These are phyloP conservation scores for Coniochaeta ligniaria DNA, from an alignment of 2,329 filamentous ascomycete genomes.

Conservation along the genomic window DNA sequence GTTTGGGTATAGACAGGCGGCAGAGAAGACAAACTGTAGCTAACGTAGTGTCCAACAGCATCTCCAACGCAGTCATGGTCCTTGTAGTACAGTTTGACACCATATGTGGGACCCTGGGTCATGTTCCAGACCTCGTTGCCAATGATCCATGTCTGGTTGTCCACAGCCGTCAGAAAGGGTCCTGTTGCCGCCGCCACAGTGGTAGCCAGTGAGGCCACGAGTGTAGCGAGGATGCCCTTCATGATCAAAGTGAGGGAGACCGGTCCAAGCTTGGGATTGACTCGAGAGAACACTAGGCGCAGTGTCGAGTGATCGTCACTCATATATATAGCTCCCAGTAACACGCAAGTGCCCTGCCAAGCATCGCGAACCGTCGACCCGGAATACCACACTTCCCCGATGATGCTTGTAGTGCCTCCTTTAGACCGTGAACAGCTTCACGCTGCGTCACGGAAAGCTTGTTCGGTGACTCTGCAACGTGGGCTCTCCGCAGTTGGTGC, in stretches of 20 bases:
- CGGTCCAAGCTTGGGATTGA: background rate
- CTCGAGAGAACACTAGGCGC: background rate
- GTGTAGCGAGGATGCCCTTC: background rate
- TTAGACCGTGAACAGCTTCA: background rate
- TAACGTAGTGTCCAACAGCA: slow-evolving; percentile 22
- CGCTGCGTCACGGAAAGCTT: background rate
- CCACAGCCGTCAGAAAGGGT: slow-evolving; percentile 19
- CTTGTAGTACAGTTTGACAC: slow-evolving; percentile 19
- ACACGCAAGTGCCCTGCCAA: background rate
- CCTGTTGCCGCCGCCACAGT: slow-evolving; percentile 2
- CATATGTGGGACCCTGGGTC: slow-evolving; percentile 18
- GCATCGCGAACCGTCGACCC: background rate
- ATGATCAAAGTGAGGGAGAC: background rate
- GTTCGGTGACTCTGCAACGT: background rate
- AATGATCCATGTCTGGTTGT: slow-evolving; percentile 20
- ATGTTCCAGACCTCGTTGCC: slow-evolving; percentile 23
- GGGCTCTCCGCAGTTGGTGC: background rate
- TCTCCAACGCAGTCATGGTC: slow-evolving; percentile 21
- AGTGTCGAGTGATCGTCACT: background rate
- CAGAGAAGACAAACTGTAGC: slow-evolving; percentile 17
- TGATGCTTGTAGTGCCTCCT: background rate
- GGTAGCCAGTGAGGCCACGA: slow-evolving; percentile 1
- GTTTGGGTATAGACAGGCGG: background rate
- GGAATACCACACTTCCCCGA: background rate
- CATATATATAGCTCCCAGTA: background rate